Base-by-base conservation (phyloP, 768 basidiomycete genomes). In the Termitomyces sp. region DNA sequence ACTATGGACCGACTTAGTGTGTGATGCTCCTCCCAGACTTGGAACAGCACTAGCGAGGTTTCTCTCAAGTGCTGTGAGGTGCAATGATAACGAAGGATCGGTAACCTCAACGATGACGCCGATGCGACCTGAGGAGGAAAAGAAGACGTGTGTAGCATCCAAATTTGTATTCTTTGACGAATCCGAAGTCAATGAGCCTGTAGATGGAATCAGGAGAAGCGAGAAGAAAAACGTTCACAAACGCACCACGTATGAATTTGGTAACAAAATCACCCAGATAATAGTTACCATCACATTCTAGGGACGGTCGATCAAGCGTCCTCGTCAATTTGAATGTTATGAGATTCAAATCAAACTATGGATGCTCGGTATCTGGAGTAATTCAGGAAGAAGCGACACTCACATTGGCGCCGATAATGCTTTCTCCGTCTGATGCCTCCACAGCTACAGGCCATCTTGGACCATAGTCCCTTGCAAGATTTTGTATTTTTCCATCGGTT, bases 121-220 rank as follows among this genome's bases (percentile, higher is more conserved):
- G 54, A 97, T 88, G 30, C 86, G 80, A 5, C 94, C 94, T 3
- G 86, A 81, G 1, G 87, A 78, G 2, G 93, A 88, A 70, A 89
- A 85, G 68, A 88, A 92, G 28, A 94, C 58, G 25, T 88, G 83
- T 48, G 81, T 81, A 0, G 89, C 79, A 27, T 71, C 64, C 39
- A 89, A 72, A 0, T 70, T 61, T 5, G 70, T 57, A 52, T 75
- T 74, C 1, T 72, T 69, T 8, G 79, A 72, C 5, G 73, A 59
- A 34, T 85, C 79, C 5, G 71, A 70, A 10, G 75, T 68, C 43
- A 92, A 67, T 0, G 81, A 76, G 7, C 90, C 91, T 90, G 55
- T 37, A 12, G 9, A 52, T 34, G 28, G 55, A 42, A 35, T 48
- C 59, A 45, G 57, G 5, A 6, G 8, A 23, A 21, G 32, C 17